Evolutionary conservation across 345 rosid species (phyloP).

Genomic region (Eucalyptus sp.): DNA sequence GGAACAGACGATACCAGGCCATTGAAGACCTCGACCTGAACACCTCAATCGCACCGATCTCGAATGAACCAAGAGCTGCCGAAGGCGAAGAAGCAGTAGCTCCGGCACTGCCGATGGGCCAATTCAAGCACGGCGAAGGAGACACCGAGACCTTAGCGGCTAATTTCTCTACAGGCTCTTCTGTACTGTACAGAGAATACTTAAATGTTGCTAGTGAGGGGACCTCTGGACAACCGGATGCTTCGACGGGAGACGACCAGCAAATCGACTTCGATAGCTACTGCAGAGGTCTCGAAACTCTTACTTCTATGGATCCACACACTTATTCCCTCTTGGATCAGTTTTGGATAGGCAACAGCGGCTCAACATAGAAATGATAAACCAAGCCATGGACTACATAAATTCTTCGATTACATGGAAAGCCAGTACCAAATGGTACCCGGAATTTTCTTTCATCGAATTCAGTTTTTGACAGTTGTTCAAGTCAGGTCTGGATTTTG

Average conservation of each 20-base stretch:
- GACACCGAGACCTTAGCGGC: not conserved
- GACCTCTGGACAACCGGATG: not conserved
- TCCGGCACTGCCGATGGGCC: slow-evolving; percentile 30
- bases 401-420: not conserved
- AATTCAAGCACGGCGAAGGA: slow-evolving; percentile 25
- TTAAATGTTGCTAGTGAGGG: not conserved
- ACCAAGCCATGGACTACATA: not conserved
- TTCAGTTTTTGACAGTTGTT: not conserved
- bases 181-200: not conserved
- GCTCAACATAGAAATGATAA: not conserved
- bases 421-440: not conserved
- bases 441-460: not conserved
- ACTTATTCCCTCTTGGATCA: slow-evolving; percentile 6
- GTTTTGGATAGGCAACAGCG: not conserved
- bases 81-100: slow-evolving; percentile 34
- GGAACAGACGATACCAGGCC: not conserved
- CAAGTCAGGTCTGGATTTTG: not conserved
- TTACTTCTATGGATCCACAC: slow-evolving; percentile 7
- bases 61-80: not conserved
- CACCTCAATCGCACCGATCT: not conserved
- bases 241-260: not conserved
- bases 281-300: slow-evolving; percentile 18
- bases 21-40: not conserved
- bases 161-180: not conserved
- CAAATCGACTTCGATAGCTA: slow-evolving; percentile 13